These are phyloP conservation scores for Podaxis sp. DNA, from an alignment of 768 basidiomycete species.

Conservation along the genomic window DNA sequence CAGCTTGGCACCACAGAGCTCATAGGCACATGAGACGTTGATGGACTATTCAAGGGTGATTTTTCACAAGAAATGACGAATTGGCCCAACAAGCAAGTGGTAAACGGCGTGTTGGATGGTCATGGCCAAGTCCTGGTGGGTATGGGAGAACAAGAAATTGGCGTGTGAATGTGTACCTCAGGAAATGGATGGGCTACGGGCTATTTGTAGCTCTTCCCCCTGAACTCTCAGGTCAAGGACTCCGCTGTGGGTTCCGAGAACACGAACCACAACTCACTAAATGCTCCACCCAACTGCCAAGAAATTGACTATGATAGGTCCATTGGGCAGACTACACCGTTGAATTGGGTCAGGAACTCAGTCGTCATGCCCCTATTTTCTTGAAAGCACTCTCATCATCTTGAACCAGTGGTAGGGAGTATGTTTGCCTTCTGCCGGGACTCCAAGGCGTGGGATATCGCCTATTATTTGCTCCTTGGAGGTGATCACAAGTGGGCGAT, in stretches of 20 bases:
- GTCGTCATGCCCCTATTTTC: background rate
- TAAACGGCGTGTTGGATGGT: background rate
- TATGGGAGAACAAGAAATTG: background rate
- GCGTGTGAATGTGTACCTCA: background rate
- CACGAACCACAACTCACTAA: constrained; percentile 1
- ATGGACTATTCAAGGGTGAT: background rate
- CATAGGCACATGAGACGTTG: background rate
- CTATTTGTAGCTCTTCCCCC: background rate
- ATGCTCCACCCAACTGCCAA: constrained; percentile 1
- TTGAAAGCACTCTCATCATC: background rate
- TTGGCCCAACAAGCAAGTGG: background rate
- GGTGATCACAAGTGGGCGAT: background rate
- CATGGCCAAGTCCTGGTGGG: constrained; percentile 2
- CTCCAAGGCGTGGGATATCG: constrained; percentile 1
- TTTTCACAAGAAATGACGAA: constrained; percentile 1
- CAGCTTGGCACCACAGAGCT: background rate
- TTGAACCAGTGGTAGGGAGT: background rate
- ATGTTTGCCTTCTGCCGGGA: background rate
- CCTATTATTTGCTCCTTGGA: background rate
- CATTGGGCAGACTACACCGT: background rate
- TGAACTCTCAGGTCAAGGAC: background rate
- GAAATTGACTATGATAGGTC: background rate
- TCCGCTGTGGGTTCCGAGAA: background rate
- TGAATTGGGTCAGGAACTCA: background rate
- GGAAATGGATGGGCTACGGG: background rate